These are phyloP conservation scores for Triticum urartu DNA, from an alignment of 176 grass and related monocot genomes.

Conservation along the genomic window DNA sequence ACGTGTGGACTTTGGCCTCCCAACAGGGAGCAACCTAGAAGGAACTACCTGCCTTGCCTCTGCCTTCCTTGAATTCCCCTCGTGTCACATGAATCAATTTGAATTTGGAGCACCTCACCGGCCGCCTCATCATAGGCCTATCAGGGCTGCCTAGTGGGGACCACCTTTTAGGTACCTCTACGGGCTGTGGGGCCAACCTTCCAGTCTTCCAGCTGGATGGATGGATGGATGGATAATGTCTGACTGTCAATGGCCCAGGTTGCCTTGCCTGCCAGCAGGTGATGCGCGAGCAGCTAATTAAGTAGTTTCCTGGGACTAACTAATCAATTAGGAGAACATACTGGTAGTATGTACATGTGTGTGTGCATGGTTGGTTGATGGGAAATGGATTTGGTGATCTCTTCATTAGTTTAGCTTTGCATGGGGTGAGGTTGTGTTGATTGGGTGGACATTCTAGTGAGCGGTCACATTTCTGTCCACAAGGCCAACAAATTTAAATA, in stretches of 20 bases:
- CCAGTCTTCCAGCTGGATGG: too few species aligned
- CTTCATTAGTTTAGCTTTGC: too few species aligned
- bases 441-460: background rate
- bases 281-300: background rate
- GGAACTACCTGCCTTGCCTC: conserved; percentile 30
- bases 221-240: too few species aligned
- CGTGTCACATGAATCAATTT: conserved; percentile 1
- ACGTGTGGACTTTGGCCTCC: conserved; percentile 30
- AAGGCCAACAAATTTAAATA: background rate
- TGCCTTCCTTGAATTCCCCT: background rate
- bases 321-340: background rate
- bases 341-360: background rate
- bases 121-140: background rate
- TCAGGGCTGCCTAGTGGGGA: background rate
- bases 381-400: background rate
- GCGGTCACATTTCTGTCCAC: background rate
- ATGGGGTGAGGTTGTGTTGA: background rate
- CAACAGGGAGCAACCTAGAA: conserved; percentile 46
- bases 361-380: too few species aligned
- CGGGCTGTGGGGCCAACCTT: background rate
- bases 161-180: background rate
- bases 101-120: background rate
- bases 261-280: background rate
- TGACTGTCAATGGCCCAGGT: conserved; percentile 13
- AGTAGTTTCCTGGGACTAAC: background rate